phyloP scores from a whole-genome alignment of 352 stramenopile genomes.

The Globisporangium middletonii region DNA sequence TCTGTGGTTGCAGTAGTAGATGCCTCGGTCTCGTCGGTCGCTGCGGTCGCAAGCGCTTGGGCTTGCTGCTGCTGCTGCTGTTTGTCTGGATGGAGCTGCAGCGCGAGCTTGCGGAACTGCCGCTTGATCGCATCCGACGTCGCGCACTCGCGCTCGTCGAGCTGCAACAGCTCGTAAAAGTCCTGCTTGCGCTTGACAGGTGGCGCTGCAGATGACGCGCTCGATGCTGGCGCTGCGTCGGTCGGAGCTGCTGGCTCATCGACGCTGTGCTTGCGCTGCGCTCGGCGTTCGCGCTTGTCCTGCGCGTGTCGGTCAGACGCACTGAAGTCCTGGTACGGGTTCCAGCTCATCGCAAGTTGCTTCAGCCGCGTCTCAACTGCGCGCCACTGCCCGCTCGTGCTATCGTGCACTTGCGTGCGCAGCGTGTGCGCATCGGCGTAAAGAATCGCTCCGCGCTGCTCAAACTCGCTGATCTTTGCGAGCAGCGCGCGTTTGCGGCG shows the following conservation, averaged over 20 bases:
- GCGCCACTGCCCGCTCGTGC: slow-evolving; percentile 48
- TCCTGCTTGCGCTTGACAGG: slow-evolving; percentile 25
- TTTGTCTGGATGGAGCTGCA: slow-evolving; percentile 72
- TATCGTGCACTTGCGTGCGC: slow-evolving; percentile 55
- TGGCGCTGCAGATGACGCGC: background rate
- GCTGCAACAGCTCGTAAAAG: slow-evolving; percentile 58
- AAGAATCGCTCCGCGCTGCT: slow-evolving; percentile 49
- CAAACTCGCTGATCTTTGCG: slow-evolving; percentile 46
- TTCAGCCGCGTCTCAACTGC: slow-evolving; percentile 54
- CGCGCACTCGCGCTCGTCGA: slow-evolving; percentile 20
- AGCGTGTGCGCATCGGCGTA: slow-evolving; percentile 57
- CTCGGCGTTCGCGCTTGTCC: slow-evolving; percentile 11
- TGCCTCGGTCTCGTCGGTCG: too few relatives aligned
- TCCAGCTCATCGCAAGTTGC: slow-evolving; percentile 58
- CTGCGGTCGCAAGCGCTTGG: background rate
- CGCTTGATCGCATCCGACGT: slow-evolving; percentile 46
- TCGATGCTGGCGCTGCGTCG: background rate
- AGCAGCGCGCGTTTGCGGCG: slow-evolving; percentile 31
- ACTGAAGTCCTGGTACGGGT: slow-evolving; percentile 64
- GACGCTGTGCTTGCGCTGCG: background rate
- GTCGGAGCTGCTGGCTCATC: background rate
- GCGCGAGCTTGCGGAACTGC: slow-evolving; percentile 60
- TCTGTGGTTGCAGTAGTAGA: background rate
- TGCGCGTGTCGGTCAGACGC: slow-evolving; percentile 11
- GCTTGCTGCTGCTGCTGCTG: slow-evolving; percentile 21